Percentiles rank a stretch among this genome's conserved stretches.
Evolutionary conservation across 768 basidiomycete species (phyloP).

Genomic region (Rhizopogon sp.): DNA sequence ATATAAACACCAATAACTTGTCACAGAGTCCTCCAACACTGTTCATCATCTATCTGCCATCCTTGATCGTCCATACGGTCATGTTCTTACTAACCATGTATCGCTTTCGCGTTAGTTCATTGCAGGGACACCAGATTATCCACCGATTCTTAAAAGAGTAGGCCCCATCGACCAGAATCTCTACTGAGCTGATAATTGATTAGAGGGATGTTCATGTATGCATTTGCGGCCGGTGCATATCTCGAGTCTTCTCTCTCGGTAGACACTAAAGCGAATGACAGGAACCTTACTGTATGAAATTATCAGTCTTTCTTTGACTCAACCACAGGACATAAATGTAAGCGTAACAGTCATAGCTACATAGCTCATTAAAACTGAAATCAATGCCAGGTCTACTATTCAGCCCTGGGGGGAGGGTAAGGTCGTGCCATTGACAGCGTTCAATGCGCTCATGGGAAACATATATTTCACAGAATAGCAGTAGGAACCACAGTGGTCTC

Average conservation of each 20-base stretch:
- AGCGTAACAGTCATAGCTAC: background rate
- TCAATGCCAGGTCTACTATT: slow-evolving; percentile 6
- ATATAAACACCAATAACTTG: no score
- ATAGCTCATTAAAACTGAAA: background rate
- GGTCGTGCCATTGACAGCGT: background rate
- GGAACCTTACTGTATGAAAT: slow-evolving; percentile 13
- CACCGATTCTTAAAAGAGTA: slow-evolving; percentile 16
- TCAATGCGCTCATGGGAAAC: background rate
- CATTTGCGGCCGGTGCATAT: slow-evolving; percentile 10
- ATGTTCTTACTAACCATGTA: slow-evolving; percentile 12
- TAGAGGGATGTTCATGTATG: slow-evolving; percentile 20
- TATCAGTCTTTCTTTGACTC: slow-evolving; percentile 6
- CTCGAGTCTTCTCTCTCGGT: background rate
- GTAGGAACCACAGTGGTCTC: slow-evolving; percentile 17
- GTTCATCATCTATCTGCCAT: slow-evolving; percentile 9
- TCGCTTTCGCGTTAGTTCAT: slow-evolving; percentile 6
- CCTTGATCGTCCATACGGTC: slow-evolving; percentile 10
- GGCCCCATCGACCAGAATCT: background rate
- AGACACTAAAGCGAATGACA: background rate
- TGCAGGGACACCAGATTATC: slow-evolving; percentile 6
- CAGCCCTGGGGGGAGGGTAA: slow-evolving; percentile 6
- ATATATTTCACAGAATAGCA: slow-evolving; percentile 1
- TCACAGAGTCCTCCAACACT: background rate
- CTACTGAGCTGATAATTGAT: background rate
- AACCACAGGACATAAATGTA: slow-evolving; percentile 4